phyloP scores from a whole-genome alignment of 176 grass and related monocot genomes.

The Musa troglodytarum region DNA sequence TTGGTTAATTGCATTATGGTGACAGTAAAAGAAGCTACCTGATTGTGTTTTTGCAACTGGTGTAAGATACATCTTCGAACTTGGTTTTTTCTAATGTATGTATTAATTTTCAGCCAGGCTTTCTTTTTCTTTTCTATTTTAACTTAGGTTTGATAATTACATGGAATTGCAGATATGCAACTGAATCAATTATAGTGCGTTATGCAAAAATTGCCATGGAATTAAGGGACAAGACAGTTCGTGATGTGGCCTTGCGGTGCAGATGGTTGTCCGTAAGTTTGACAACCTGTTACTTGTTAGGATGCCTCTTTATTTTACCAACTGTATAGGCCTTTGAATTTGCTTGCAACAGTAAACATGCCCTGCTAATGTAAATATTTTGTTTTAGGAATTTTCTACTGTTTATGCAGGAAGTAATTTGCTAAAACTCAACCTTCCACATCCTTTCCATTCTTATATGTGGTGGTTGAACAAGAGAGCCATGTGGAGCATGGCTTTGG shows the following conservation, averaged over 20 bases:
- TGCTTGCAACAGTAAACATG: neutral
- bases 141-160: neutral
- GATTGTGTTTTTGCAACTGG: neutral
- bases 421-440: neutral
- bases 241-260: constrained; percentile 87
- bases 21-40: neutral
- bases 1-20: neutral
- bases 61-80: neutral
- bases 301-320: neutral
- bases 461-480: neutral
- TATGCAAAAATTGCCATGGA: constrained; percentile 91
- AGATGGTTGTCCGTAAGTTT: constrained; percentile 86
- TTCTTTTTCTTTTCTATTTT: neutral
- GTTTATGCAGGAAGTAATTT: neutral
- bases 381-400: neutral
- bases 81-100: neutral
- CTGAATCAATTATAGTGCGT: constrained; percentile 45
- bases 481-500: neutral
- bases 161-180: constrained; percentile 62
- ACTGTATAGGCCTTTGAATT: neutral
- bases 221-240: constrained; percentile 77
- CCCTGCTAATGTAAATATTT: neutral
- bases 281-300: constrained; percentile 7
- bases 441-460: neutral
- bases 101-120: neutral